Conservation (phyloP, 2,329 filamentous ascomycete species). For the Fusarium sulawesiense region DNA sequence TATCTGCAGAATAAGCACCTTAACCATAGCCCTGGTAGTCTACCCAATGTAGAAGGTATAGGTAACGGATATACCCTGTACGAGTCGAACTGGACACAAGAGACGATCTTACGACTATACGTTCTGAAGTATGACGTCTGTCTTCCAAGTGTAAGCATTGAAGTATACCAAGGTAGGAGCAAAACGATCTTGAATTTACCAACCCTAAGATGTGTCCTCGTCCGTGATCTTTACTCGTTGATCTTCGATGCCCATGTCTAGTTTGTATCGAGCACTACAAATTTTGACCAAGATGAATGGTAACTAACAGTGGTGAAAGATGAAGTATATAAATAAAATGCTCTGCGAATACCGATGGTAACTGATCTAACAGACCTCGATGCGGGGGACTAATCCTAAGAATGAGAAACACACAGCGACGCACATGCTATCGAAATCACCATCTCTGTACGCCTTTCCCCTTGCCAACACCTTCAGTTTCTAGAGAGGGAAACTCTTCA, state of each 20-base stretch:
- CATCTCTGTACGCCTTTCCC: constrained; percentile 53
- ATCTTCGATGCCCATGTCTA: background rate
- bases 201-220: background rate
- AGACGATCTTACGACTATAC: background rate
- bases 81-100: background rate
- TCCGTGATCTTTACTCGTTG: background rate
- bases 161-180: background rate
- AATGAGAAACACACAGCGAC: constrained; percentile 1
- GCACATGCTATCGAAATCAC: constrained; percentile 31
- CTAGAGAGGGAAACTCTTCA: constrained; percentile 57
- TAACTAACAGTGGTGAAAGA: background rate
- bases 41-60: background rate
- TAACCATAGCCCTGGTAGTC: background rate
- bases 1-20: background rate
- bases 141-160: background rate
- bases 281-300: background rate
- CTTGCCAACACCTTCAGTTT: constrained; percentile 57
- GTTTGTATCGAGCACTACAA: background rate
- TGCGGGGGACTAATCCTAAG: background rate
- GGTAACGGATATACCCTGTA: background rate
- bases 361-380: background rate
- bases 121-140: background rate
- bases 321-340: constrained; percentile 10
- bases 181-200: background rate
- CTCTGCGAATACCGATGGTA: background rate